Evolutionary conservation across 306 rosid species (phyloP), one percentile per base, ranked within the genome.

Genomic region (Luffa acutangula): DNA sequence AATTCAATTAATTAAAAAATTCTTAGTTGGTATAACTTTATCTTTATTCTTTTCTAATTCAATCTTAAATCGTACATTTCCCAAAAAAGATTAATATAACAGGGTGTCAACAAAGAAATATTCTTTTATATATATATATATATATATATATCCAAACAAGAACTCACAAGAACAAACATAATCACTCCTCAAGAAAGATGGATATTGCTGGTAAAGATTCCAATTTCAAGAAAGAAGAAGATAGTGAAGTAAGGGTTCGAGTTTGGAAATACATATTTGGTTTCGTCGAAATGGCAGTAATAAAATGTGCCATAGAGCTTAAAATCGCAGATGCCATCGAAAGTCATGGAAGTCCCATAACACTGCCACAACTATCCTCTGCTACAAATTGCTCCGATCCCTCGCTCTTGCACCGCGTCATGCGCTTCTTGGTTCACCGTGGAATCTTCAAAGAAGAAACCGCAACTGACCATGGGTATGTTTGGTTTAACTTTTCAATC

Each of bases 301-400:
- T 63, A 1, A 63, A 63, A 33, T 63, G 42, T 13, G 69, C n/a
- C 17, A 31, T 63, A 11, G 69, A 93, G 75, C 91, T 93, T 6
- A 87, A 86, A 76, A 84, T 93, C 64, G 88, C 90, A 0, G 97
- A 93, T n/a, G 5, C n/a, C 6, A 63, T 33, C 3, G 69, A 63
- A 33, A 34, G 43, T 13, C 42, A 63, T 33, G 43, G 43, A 11
- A 31, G 43, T 14, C 42, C 8, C 43, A 63, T 63, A 17, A 63
- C 69, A 11, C 43, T 63, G 2, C 5, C 69, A 1, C n/a, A 63
- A 2, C n/a, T 63, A 34, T 31, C 69, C 4, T 33, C 43, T 42
- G 18, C 86, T 21, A 77, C 87, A 14, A 63, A 45, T 0, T 88
- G 95, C 36, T 86, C 71, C 31, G 31, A 25, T 62, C 36, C 69